Evolutionary conservation across 768 basidiomycete genomes (phyloP).

Genomic region (Lanmaoa pseudosensibilis): DNA sequence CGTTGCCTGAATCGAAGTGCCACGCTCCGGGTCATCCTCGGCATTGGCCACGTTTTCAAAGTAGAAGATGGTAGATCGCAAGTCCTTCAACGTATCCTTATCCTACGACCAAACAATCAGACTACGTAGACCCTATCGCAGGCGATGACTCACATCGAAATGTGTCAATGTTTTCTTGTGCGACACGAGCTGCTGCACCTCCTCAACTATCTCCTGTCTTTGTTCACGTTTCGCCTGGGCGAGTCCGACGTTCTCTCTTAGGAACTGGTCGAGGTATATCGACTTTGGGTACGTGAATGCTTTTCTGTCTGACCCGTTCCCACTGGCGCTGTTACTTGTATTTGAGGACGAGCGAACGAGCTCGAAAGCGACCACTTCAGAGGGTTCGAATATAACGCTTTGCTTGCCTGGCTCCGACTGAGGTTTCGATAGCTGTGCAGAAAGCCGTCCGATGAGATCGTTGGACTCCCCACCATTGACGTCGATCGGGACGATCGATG

Average conservation of each 20-base stretch:
- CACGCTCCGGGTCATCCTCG: constrained; percentile 48
- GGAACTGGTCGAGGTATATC: constrained; percentile 72
- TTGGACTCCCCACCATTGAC: constrained; percentile 45
- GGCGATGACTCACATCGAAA: constrained; percentile 50
- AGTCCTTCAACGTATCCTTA: constrained; percentile 59
- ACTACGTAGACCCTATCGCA: not conserved
- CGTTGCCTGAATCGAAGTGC: constrained; percentile 42
- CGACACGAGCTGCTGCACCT: constrained; percentile 47
- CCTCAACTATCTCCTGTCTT: constrained; percentile 42
- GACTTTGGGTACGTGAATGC: constrained; percentile 60
- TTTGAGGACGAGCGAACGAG: constrained; percentile 34
- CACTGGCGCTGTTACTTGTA: constrained; percentile 10
- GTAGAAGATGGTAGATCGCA: constrained; percentile 65
- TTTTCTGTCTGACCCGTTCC: constrained; percentile 27
- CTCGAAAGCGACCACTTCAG: constrained; percentile 64
- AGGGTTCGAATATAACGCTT: constrained; percentile 61
- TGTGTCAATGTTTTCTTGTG: constrained; percentile 49
- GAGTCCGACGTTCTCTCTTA: constrained; percentile 54
- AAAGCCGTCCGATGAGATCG: constrained; percentile 56
- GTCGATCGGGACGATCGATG: constrained; percentile 54
- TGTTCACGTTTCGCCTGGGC: constrained; percentile 36
- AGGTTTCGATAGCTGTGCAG: constrained; percentile 34
- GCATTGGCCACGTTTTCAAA: constrained; percentile 64
- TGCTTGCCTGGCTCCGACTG: constrained; percentile 37
- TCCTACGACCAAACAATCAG: constrained; percentile 39